A percentile compares a stretch with the other conserved stretches of the same genome.
These are phyloP conservation scores for Alternaria arborescens DNA, from an alignment of 2,329 filamentous ascomycete species.

Conservation along the genomic window DNA sequence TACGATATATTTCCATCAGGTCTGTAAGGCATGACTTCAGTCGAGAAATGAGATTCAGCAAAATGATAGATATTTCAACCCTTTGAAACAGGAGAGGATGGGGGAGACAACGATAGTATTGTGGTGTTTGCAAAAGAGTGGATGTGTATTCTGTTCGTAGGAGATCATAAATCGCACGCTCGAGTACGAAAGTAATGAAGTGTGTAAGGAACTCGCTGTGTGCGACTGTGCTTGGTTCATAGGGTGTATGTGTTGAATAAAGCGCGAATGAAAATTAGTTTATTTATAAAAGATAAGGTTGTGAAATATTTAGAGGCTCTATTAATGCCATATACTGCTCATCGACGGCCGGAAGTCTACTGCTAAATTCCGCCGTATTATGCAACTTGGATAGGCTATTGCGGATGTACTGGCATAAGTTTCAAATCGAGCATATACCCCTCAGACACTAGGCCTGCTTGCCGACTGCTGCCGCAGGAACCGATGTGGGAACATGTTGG, in stretches of 20 bases:
- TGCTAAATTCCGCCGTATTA: neutral
- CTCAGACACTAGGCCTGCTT: slow-evolving; percentile 18
- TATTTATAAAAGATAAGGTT: neutral
- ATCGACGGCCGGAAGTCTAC: neutral
- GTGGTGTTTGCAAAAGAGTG: neutral
- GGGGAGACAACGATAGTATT: neutral
- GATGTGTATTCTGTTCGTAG: neutral
- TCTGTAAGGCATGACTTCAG: neutral
- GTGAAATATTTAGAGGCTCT: neutral
- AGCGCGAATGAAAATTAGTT: neutral
- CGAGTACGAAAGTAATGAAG: neutral
- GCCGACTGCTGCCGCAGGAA: neutral
- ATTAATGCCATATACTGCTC: neutral
- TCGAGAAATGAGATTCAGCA: neutral
- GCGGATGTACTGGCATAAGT: neutral
- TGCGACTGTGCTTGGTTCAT: neutral
- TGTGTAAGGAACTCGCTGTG: neutral
- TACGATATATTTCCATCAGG: neutral
- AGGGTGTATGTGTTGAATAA: neutral
- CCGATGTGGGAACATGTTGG: slow-evolving; percentile 17
- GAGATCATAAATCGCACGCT: neutral
- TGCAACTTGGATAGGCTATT: neutral
- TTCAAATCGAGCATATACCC: neutral
- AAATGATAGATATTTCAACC: neutral
- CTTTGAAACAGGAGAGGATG: neutral